Conservation (phyloP, 2,329 filamentous ascomycete species). For the Chaetomium olivaceum region DNA sequence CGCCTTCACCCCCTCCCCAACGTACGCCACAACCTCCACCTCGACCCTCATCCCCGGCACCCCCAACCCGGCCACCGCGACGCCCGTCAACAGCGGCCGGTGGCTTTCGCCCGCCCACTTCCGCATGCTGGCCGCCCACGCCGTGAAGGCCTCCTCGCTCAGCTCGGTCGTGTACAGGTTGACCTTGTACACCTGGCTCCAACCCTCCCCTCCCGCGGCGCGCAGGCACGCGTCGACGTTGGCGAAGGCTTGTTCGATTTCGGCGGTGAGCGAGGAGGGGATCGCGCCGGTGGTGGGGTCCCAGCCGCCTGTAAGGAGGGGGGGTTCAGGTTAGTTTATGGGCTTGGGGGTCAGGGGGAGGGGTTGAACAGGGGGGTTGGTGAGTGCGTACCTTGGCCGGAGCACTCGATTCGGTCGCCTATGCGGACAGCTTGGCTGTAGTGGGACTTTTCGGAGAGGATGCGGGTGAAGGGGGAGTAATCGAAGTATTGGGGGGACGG, state of each 20-base stretch:
- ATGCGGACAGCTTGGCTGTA: conserved; percentile 12
- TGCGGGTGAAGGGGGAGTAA: conserved; percentile 40
- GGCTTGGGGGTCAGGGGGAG: neutral
- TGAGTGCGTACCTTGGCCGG: conserved; percentile 48
- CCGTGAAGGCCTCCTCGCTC: conserved; percentile 42
- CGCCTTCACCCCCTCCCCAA: conserved; percentile 31
- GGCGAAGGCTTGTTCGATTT: conserved; percentile 51
- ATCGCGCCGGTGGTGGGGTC: conserved; percentile 24
- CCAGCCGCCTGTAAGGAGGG: neutral
- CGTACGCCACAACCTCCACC: conserved; percentile 56
- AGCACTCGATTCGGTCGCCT: conserved; percentile 48
- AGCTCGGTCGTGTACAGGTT: conserved; percentile 46
- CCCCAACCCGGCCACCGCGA: conserved; percentile 52
- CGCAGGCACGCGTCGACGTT: conserved; percentile 54
- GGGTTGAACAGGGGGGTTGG: too few relatives aligned
- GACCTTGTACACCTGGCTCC: conserved; percentile 37
- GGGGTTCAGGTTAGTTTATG: neutral
- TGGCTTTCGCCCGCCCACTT: conserved; percentile 53
- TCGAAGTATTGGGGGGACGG: conserved; percentile 32
- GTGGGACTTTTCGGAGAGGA: conserved; percentile 35
- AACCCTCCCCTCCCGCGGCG: conserved; percentile 46
- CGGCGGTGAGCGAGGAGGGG: conserved; percentile 34
- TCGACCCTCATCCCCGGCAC: conserved; percentile 57
- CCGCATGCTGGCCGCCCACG: conserved; percentile 50
- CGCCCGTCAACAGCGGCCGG: conserved; percentile 54